Conservation (phyloP, 1,284 basidiomycete species). For the Cystobasidiaceae sp. region DNA sequence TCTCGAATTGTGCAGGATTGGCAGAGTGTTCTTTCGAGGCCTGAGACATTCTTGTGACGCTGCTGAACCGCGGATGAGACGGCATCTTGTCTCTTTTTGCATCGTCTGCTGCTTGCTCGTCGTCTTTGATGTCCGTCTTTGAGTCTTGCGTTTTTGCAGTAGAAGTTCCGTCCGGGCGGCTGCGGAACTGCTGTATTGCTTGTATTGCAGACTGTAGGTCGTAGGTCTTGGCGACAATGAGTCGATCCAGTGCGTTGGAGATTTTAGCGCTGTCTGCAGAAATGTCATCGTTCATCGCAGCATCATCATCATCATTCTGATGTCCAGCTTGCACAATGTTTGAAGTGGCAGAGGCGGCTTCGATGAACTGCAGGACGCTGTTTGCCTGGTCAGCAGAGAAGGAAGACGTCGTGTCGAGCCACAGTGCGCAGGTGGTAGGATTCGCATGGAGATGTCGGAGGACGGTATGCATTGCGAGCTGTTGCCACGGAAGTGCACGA, state of each 20-base stretch:
- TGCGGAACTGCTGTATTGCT: slow-evolving; percentile 20
- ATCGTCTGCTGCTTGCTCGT: not conserved
- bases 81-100: not conserved
- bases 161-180: too few relatives aligned
- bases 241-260: slow-evolving; percentile 5
- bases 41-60: not conserved
- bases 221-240: slow-evolving; percentile 19
- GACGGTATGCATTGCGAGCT: slow-evolving; percentile 21
- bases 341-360: not conserved
- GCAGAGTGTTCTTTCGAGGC: not conserved
- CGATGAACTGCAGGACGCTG: not conserved
- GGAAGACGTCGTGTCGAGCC: slow-evolving; percentile 19
- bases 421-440: slow-evolving; percentile 5
- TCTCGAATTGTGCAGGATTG: not conserved
- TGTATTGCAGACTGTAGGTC: slow-evolving; percentile 12
- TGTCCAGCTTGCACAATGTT: not conserved
- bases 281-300: not conserved
- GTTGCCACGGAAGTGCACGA: not conserved
- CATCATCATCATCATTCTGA: not conserved
- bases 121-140: too few relatives aligned
- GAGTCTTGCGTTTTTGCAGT: too few relatives aligned
- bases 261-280: not conserved
- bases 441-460: not conserved
- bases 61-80: not conserved
- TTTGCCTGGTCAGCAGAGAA: slow-evolving; percentile 12